These are phyloP conservation scores for Cymodocea nodosa DNA, from an alignment of 116 monocot genomes.

Conservation along the genomic window DNA sequence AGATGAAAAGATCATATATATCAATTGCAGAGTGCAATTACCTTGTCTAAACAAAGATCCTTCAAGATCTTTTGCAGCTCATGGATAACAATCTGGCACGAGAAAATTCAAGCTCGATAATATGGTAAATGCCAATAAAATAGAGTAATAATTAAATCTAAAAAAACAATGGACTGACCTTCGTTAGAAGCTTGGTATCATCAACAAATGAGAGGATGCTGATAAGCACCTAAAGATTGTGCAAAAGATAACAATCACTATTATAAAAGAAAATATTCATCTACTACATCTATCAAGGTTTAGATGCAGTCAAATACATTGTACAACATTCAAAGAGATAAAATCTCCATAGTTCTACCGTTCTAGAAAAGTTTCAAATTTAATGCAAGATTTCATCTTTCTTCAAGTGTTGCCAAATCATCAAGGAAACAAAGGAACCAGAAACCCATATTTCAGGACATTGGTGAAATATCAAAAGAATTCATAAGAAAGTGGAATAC, in stretches of 20 bases:
- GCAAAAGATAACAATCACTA: neutral
- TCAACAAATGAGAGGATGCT: constrained; percentile 82
- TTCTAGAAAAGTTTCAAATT: too few species aligned
- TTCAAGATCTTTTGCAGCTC: constrained; percentile 47
- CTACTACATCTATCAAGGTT: too few species aligned
- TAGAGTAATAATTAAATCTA: neutral
- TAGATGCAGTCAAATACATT: too few species aligned
- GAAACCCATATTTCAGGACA: too few species aligned
- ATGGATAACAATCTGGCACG: constrained; percentile 48
- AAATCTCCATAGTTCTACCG: too few species aligned
- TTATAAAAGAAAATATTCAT: too few species aligned
- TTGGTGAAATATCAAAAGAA: too few species aligned
- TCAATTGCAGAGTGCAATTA: constrained; percentile 5
- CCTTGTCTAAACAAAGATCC: constrained; percentile 66
- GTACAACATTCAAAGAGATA: too few species aligned
- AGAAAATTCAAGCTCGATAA: neutral
- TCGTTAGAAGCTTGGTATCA: constrained; percentile 79
- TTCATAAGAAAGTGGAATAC: too few species aligned
- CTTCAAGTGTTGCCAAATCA: too few species aligned
- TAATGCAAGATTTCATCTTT: too few species aligned
- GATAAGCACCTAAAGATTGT: constrained; percentile 45
- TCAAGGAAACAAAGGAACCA: too few species aligned
- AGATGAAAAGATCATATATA: neutral
- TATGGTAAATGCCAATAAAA: neutral
- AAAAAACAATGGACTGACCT: constrained; percentile 37